Conservation (phyloP, 139 green algal species). For the Closterium sp. region DNA sequence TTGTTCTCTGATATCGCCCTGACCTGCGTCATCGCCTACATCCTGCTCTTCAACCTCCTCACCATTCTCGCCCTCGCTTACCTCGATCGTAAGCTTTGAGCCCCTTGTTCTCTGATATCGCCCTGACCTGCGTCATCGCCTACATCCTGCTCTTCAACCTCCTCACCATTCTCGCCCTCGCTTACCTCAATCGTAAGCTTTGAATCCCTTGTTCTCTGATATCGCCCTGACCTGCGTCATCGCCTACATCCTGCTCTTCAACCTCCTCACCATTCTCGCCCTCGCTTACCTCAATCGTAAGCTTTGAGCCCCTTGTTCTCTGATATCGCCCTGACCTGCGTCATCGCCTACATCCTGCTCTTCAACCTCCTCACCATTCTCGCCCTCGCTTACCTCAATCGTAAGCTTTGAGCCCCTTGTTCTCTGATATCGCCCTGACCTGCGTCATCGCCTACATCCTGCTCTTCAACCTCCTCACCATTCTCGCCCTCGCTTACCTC, state of each 20-base stretch:
- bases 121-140: no score
- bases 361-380: conserved; percentile 13
- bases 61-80: conserved; percentile 14
- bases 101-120: not conserved
- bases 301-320: not conserved
- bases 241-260: conserved; percentile 10
- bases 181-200: conserved; percentile 9
- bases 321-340: no score
- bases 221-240: no score
- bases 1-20: no score
- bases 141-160: conserved; percentile 19
- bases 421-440: no score
- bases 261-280: conserved; percentile 18
- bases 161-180: conserved; percentile 12
- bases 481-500: conserved; percentile 25
- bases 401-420: not conserved
- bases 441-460: no score
- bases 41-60: conserved; percentile 25
- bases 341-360: no score
- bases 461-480: no score
- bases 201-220: not conserved
- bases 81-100: not conserved
- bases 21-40: no score
- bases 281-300: conserved; percentile 10
- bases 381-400: conserved; percentile 15